Evolutionary conservation across 495 filamentous ascomycete species (phyloP).

Genomic region (Xylaria flabelliformis): DNA sequence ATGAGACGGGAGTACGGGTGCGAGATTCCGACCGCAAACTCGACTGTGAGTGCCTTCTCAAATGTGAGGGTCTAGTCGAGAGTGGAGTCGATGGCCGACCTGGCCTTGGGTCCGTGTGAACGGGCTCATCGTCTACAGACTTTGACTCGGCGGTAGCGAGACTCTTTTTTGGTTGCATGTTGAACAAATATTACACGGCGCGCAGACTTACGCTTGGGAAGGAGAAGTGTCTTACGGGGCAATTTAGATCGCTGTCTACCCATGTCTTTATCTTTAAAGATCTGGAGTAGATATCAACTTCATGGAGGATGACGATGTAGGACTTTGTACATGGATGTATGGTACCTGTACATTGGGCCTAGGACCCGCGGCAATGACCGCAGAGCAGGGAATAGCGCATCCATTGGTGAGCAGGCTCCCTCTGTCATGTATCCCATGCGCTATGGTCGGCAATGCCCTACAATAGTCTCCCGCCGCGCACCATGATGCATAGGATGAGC

Average conservation of each 20-base stretch:
- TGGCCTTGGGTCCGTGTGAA: slow-evolving; percentile 39
- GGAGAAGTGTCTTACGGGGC: slow-evolving; percentile 36
- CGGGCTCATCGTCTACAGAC: slow-evolving; percentile 31
- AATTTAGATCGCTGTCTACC: slow-evolving; percentile 41
- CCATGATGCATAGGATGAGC: slow-evolving; percentile 42
- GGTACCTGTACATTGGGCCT: slow-evolving; percentile 38
- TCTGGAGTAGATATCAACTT: slow-evolving; percentile 39
- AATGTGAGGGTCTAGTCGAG: slow-evolving; percentile 28
- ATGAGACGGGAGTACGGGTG: slow-evolving; percentile 34
- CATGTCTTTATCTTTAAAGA: slow-evolving; percentile 46
- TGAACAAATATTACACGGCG: slow-evolving; percentile 23
- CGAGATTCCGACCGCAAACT: slow-evolving; percentile 33
- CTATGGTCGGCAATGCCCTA: slow-evolving; percentile 42
- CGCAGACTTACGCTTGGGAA: slow-evolving; percentile 37
- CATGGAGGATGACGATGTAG: slow-evolving; percentile 44
- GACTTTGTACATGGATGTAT: slow-evolving; percentile 41
- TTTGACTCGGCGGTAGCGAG: slow-evolving; percentile 36
- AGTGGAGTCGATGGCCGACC: slow-evolving; percentile 28
- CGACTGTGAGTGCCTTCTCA: slow-evolving; percentile 35
- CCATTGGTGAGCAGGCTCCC: slow-evolving; percentile 45
- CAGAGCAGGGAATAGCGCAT: slow-evolving; percentile 34
- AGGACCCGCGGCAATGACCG: slow-evolving; percentile 44
- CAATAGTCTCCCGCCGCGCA: slow-evolving; percentile 43
- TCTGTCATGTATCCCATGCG: slow-evolving; percentile 35
- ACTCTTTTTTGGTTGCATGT: slow-evolving; percentile 40